Conservation (phyloP, 192 early-diverging fungal species). For the Mortierella claussenii region DNA sequence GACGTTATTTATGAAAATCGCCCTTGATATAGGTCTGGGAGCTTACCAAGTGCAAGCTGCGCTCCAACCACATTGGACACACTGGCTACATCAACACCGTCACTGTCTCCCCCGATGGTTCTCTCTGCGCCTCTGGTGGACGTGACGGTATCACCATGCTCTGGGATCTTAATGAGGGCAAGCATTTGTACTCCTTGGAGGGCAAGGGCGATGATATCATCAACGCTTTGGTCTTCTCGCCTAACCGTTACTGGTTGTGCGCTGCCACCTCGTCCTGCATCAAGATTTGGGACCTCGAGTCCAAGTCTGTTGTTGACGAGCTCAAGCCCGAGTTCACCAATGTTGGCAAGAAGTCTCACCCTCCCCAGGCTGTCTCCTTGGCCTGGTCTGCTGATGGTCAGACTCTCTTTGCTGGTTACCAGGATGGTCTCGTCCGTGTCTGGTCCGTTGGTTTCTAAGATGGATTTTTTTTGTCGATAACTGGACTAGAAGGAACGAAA, state of each 20-base stretch:
- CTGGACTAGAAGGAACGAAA: background rate
- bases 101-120: constrained; percentile 99
- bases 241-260: constrained; percentile 99
- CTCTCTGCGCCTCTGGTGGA: constrained; percentile 99
- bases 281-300: constrained; percentile 99
- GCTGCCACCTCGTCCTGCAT: constrained; percentile 95
- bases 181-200: constrained; percentile 99
- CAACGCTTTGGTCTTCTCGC: constrained; percentile 98
- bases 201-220: constrained; percentile 86
- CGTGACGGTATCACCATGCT: constrained; percentile 99
- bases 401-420: constrained; percentile 98
- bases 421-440: constrained; percentile 62
- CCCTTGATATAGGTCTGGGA: constrained; percentile 91
- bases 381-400: constrained; percentile 99
- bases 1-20: background rate
- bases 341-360: constrained; percentile 77
- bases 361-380: constrained; percentile 93
- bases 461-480: too few species aligned
- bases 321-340: constrained; percentile 79
- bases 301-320: constrained; percentile 97
- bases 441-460: constrained; percentile 53
- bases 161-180: constrained; percentile 99
- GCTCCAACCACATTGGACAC: constrained; percentile 99
- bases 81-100: constrained; percentile 97
- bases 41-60: constrained; percentile 97